phyloP scores from a whole-genome alignment of 768 basidiomycete species.

The Phlegmacium glaucopus region DNA sequence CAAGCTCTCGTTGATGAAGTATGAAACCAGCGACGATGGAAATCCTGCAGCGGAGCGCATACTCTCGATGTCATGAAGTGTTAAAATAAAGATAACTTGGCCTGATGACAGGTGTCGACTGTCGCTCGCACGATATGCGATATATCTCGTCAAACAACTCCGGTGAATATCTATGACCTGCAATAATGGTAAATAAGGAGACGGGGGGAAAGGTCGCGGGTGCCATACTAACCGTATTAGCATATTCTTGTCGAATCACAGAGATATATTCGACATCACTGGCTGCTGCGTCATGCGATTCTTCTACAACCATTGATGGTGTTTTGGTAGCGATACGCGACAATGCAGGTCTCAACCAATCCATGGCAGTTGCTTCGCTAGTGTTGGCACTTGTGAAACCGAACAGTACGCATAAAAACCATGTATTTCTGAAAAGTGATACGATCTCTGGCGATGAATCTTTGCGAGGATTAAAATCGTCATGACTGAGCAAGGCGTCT shows the following conservation, averaged over 20 bases:
- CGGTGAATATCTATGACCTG: constrained; percentile 76
- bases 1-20: constrained; percentile 84
- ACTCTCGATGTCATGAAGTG: constrained; percentile 85
- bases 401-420: constrained; percentile 90
- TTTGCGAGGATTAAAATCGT: constrained; percentile 59
- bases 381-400: constrained; percentile 62
- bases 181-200: constrained; percentile 4
- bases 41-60: constrained; percentile 79
- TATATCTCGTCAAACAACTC: constrained; percentile 54
- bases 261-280: constrained; percentile 93
- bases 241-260: constrained; percentile 83
- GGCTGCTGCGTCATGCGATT: constrained; percentile 74
- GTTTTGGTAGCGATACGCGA: constrained; percentile 82
- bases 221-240: constrained; percentile 53
- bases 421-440: constrained; percentile 84
- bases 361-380: constrained; percentile 61
- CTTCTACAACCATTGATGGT: constrained; percentile 80
- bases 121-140: constrained; percentile 64
- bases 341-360: constrained; percentile 76
- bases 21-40: constrained; percentile 79
- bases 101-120: constrained; percentile 74
- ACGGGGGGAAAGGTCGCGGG: background rate
- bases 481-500: constrained; percentile 77
- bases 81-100: constrained; percentile 81
- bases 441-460: constrained; percentile 58